These are phyloP conservation scores for Ganoderma resinaceum DNA, from an alignment of 1,284 basidiomycete species.

Conservation along the genomic window DNA sequence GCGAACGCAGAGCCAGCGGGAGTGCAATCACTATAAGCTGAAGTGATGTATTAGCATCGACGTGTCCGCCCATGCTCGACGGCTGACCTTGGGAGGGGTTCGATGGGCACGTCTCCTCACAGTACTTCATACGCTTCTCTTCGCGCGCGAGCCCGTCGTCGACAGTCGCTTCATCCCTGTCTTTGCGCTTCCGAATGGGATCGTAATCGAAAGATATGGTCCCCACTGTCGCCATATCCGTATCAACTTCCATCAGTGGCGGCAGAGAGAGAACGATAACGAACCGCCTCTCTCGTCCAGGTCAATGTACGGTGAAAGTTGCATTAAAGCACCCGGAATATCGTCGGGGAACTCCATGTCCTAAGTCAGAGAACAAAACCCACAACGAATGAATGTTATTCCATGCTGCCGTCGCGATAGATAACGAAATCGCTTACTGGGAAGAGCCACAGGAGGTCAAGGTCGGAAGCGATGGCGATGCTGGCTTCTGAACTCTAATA, in stretches of 20 bases:
- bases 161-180: neutral
- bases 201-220: neutral
- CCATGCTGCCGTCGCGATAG: neutral
- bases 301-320: slow-evolving; percentile 3
- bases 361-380: neutral
- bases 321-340: neutral
- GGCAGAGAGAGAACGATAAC: neutral
- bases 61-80: too few relatives aligned
- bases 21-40: neutral
- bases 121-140: neutral
- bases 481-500: neutral
- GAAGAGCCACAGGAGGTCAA: slow-evolving; percentile 9
- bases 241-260: neutral
- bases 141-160: neutral
- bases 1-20: neutral
- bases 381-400: too few relatives aligned
- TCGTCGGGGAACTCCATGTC: slow-evolving; percentile 9
- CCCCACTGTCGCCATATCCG: neutral
- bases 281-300: slow-evolving; percentile 12
- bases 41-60: neutral
- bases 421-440: slow-evolving; percentile 7
- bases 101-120: neutral
- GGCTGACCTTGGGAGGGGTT: neutral
- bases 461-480: slow-evolving; percentile 2
- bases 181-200: neutral